Conservation (phyloP, 164 flowering plant genomes). For the Chimonanthus praecox region DNA sequence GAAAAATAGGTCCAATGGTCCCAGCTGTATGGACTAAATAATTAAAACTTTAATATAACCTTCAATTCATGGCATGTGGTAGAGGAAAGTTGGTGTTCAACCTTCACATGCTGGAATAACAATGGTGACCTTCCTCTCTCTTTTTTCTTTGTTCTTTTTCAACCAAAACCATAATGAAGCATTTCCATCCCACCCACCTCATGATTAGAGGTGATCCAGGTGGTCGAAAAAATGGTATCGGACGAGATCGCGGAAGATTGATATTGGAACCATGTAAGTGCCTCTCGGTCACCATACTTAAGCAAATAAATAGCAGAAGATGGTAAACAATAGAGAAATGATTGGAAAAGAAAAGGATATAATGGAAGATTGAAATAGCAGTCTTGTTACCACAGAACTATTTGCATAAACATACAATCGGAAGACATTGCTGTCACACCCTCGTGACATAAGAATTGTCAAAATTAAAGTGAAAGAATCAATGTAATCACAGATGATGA, state of each 20-base stretch:
- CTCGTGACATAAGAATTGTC: conserved; percentile 10
- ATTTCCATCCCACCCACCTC: too few relatives aligned
- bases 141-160: too few relatives aligned
- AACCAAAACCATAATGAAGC: too few relatives aligned
- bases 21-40: too few relatives aligned
- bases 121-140: too few relatives aligned
- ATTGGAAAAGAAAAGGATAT: background rate
- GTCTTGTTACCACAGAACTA: background rate
- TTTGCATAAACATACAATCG: background rate
- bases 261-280: background rate
- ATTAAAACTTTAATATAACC: too few relatives aligned
- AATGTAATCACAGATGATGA: conserved; percentile 5
- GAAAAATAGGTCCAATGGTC: too few relatives aligned
- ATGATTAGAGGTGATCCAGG: too few relatives aligned
- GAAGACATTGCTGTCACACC: conserved; percentile 18
- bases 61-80: too few relatives aligned
- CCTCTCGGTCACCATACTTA: background rate
- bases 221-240: too few relatives aligned
- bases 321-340: background rate
- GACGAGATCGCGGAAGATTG: background rate
- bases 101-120: too few relatives aligned
- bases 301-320: background rate
- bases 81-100: too few relatives aligned
- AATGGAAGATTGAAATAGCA: background rate
- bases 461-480: background rate